phyloP scores from a whole-genome alignment of 345 rosid species.

The Euphorbia lathyris region DNA sequence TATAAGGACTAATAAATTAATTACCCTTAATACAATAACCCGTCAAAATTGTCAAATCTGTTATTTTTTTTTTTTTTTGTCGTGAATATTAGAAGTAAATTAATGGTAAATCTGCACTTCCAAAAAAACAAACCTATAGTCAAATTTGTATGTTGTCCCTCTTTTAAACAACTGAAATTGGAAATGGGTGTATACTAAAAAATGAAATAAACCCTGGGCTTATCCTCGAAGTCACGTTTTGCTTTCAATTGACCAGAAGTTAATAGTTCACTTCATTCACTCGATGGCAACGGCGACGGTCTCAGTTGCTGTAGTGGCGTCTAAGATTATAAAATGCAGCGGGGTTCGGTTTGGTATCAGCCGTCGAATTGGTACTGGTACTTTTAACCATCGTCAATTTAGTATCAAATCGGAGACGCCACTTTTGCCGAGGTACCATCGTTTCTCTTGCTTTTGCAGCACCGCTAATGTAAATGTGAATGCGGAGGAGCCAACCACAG shows the following conservation, averaged over 20 bases:
- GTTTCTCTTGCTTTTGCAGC: conserved; percentile 2
- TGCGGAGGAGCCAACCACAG: conserved; percentile 7
- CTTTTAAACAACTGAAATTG: too few relatives aligned
- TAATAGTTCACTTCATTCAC: neutral
- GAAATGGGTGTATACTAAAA: too few relatives aligned
- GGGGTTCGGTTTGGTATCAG: neutral
- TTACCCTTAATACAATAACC: too few relatives aligned
- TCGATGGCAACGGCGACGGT: conserved; percentile 12
- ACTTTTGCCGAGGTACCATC: neutral
- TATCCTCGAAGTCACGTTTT: neutral
- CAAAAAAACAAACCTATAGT: too few relatives aligned
- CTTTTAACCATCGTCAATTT: neutral
- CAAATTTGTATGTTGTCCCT: too few relatives aligned
- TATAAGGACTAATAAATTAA: too few relatives aligned
- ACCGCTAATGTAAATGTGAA: conserved; percentile 6
- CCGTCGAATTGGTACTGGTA: neutral
- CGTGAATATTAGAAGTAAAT: too few relatives aligned
- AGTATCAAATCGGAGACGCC: neutral
- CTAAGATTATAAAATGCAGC: conserved; percentile 10
- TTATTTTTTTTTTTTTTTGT: too few relatives aligned
- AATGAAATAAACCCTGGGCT: neutral
- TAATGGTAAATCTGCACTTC: too few relatives aligned
- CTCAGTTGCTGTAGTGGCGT: conserved; percentile 19
- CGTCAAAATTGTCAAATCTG: too few relatives aligned
- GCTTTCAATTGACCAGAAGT: neutral